Evolutionary conservation across 1,284 basidiomycete species (phyloP).

Genomic region (Puccinia horiana): DNA sequence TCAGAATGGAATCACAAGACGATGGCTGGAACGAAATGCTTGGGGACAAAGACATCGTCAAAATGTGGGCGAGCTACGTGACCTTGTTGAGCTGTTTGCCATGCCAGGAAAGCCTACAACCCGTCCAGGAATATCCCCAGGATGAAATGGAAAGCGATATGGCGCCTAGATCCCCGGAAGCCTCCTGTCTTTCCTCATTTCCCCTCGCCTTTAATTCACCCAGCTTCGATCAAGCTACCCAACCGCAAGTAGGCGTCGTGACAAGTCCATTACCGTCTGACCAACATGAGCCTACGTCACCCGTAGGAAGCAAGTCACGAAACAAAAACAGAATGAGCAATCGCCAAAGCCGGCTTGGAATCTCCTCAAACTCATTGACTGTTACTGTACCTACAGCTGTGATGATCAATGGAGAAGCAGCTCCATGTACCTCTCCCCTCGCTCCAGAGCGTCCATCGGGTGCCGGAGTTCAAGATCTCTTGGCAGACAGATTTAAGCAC

Average conservation of each 20-base stretch:
- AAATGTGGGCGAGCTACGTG: constrained; percentile 43
- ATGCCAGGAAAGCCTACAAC: constrained; percentile 6
- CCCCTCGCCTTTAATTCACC: constrained; percentile 21
- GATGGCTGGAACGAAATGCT: constrained; percentile 47
- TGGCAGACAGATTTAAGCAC: neutral
- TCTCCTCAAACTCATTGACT: neutral
- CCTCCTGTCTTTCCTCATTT: constrained; percentile 37
- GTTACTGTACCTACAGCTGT: constrained; percentile 19
- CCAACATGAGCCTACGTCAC: neutral
- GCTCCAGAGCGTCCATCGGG: neutral
- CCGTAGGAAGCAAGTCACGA: neutral
- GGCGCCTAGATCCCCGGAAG: neutral
- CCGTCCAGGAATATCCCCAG: neutral
- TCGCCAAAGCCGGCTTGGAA: neutral
- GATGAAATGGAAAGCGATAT: neutral
- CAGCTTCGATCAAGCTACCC: constrained; percentile 2
- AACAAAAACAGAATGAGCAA: neutral
- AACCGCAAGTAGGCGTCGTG: constrained; percentile 2
- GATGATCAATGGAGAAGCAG: neutral
- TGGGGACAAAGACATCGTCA: constrained; percentile 37
- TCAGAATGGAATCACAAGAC: constrained; percentile 32
- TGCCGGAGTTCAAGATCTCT: neutral
- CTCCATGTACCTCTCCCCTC: neutral
- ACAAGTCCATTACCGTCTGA: neutral
- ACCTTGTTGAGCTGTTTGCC: constrained; percentile 37